These are phyloP conservation scores for Myriosclerotinia duriaeana DNA, from an alignment of 2,329 filamentous ascomycete genomes.

Conservation along the genomic window DNA sequence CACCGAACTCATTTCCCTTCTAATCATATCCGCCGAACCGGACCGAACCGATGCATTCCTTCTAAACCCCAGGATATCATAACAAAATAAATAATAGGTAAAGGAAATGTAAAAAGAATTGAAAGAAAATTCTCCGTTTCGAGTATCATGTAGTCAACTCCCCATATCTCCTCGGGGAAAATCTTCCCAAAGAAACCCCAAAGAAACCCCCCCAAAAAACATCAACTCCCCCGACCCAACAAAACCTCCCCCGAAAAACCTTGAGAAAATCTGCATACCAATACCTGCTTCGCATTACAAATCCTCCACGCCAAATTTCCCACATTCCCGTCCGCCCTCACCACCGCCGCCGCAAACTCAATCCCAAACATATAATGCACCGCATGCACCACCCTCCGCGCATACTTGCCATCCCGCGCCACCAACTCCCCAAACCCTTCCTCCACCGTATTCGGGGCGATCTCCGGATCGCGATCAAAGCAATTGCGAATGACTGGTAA, in stretches of 20 bases:
- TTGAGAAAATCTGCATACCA: slow-evolving; percentile 54
- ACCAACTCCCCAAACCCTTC: slow-evolving; percentile 84
- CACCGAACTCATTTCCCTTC: neutral
- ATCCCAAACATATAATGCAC: slow-evolving; percentile 97
- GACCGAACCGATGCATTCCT: neutral
- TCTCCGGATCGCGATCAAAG: slow-evolving; percentile 86
- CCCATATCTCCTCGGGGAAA: too few relatives aligned
- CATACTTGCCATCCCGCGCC: slow-evolving; percentile 84
- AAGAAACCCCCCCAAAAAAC: too few relatives aligned
- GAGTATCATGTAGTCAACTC: too few relatives aligned
- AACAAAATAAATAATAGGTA: neutral
- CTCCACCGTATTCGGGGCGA: slow-evolving; percentile 76
- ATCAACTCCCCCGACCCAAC: neutral
- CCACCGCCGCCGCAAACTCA: slow-evolving; percentile 89
- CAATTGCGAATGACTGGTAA: slow-evolving; percentile 87
- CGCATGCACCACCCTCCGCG: slow-evolving; percentile 86
- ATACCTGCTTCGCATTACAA: slow-evolving; percentile 90
- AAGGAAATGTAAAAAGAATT: neutral
- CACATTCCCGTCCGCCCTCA: slow-evolving; percentile 87
- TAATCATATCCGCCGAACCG: neutral
- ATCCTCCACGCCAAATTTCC: slow-evolving; percentile 91
- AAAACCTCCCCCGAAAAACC: neutral
- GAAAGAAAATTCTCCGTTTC: neutral
- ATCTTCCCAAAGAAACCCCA: neutral
- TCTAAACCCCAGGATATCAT: neutral